Percentiles rank a stretch among this genome's conserved stretches.
Evolutionary conservation across 495 filamentous ascomycete species (phyloP).

Genomic region (Apiosordaria backusii): DNA sequence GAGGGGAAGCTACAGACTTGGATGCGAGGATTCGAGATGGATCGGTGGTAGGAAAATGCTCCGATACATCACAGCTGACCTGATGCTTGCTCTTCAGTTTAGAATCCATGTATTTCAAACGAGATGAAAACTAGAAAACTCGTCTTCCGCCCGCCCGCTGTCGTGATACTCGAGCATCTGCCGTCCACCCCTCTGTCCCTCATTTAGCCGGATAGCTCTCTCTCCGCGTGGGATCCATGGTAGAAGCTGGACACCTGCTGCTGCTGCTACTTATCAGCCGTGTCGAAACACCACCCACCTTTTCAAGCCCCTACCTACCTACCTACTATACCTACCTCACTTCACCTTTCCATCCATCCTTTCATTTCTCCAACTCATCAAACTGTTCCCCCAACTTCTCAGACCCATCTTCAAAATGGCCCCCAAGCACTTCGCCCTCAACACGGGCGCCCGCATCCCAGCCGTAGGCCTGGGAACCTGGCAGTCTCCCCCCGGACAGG

Average conservation of each 20-base stretch:
- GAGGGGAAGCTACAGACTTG: background rate
- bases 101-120: background rate
- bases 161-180: slow-evolving; percentile 7
- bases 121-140: background rate
- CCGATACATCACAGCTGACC: background rate
- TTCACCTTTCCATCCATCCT: background rate
- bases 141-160: background rate
- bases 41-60: background rate
- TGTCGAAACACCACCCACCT: background rate
- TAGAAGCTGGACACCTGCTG: background rate
- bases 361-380: background rate
- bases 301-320: slow-evolving; percentile 6
- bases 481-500: slow-evolving; percentile 66
- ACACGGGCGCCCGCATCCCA: slow-evolving; percentile 72
- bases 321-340: background rate
- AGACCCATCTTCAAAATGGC: slow-evolving; percentile 37
- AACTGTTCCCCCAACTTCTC: slow-evolving; percentile 3
- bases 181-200: background rate
- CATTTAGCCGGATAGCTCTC: slow-evolving; percentile 7
- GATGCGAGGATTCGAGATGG: slow-evolving; percentile 3
- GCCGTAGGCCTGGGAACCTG: slow-evolving; percentile 74
- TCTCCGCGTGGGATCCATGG: background rate
- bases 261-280: background rate
- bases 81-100: background rate
- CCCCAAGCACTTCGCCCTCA: slow-evolving; percentile 61